Conservation (phyloP, 2,329 filamentous ascomycete species). For the Claviceps cyperi region DNA sequence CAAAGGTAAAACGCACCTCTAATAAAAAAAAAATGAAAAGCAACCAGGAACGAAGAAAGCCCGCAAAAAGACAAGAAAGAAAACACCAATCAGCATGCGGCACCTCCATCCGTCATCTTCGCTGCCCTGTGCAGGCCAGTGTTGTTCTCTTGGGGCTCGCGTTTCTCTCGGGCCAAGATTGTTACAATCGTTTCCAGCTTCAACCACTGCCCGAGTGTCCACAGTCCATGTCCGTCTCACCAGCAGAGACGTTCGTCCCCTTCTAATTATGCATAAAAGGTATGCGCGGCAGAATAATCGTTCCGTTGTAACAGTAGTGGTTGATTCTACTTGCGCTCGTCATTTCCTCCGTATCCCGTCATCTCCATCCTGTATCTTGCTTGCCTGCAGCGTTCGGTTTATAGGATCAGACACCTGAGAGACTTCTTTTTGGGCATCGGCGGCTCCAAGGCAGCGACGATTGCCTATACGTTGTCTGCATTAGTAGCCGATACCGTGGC, state of each 20-base stretch:
- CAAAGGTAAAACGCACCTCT: constrained; percentile 2
- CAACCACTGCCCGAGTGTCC: constrained; percentile 1
- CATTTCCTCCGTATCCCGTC: not conserved
- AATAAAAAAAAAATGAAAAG: constrained; percentile 4
- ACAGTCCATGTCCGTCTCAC: constrained; percentile 2
- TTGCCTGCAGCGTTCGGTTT: constrained; percentile 9
- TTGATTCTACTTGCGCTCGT: not conserved
- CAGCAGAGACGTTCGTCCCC: constrained; percentile 2
- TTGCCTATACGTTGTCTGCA: constrained; percentile 48
- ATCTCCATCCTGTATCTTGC: not conserved
- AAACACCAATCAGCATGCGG: constrained; percentile 1
- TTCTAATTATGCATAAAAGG: constrained; percentile 5
- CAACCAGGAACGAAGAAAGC: not conserved
- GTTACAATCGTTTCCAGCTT: not conserved
- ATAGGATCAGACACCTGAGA: constrained; percentile 58
- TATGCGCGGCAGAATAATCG: constrained; percentile 3
- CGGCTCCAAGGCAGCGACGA: constrained; percentile 87
- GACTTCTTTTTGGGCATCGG: constrained; percentile 66
- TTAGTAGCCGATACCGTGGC: not conserved
- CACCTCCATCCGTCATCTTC: not conserved
- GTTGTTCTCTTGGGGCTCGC: not conserved
- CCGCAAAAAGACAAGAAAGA: not conserved
- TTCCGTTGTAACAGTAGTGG: constrained; percentile 2
- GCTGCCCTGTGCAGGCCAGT: not conserved
- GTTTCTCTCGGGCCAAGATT: not conserved